phyloP scores from a whole-genome alignment of 2,329 filamentous ascomycete species.

The Talaromyces marneffei region DNA sequence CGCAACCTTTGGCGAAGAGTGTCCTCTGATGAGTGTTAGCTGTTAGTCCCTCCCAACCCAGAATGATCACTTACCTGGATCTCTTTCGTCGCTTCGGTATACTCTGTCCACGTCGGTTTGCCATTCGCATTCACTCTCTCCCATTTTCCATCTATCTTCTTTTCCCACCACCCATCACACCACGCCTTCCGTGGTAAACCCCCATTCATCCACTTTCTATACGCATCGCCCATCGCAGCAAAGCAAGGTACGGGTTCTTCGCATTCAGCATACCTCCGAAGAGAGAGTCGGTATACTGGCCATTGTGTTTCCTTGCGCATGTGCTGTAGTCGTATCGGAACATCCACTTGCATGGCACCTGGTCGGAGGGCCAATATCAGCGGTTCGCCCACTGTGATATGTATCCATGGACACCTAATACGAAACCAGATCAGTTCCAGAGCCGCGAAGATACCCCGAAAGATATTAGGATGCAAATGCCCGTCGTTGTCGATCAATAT shows the following conservation, averaged over 20 bases:
- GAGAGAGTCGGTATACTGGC: neutral
- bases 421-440: neutral
- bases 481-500: neutral
- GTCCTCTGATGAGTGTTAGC: neutral
- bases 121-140: neutral
- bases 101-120: neutral
- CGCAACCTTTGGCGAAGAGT: neutral
- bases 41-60: neutral
- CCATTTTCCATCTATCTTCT: neutral
- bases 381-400: neutral
- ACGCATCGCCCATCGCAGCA: slow-evolving; percentile 2
- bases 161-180: slow-evolving; percentile 3
- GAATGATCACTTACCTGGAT: neutral
- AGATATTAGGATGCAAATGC: neutral
- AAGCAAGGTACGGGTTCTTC: neutral
- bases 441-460: neutral
- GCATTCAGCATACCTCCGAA: neutral
- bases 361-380: neutral
- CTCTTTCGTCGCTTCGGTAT: neutral
- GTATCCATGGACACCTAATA: neutral
- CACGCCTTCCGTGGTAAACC: neutral
- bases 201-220: neutral
- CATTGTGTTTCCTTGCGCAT: neutral
- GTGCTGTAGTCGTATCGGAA: neutral
- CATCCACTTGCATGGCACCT: neutral